Conservation (phyloP, 1,139 yeast species). For the Suhomyces guaymorum region DNA sequence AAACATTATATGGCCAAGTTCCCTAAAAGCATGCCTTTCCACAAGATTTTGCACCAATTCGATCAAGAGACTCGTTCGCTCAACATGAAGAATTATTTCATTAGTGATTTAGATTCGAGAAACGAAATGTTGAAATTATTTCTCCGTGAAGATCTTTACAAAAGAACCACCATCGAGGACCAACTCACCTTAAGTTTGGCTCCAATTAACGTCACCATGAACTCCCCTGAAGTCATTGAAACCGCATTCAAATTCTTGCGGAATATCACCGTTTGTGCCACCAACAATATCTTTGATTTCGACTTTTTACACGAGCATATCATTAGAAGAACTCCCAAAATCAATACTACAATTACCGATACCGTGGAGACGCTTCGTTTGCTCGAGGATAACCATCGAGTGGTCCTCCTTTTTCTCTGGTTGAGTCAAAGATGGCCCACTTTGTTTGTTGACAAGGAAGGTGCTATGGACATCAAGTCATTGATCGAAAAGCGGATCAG, state of each 20-base stretch:
- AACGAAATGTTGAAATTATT: conserved; percentile 48
- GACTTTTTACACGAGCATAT: conserved; percentile 36
- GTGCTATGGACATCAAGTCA: conserved; percentile 68
- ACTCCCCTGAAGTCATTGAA: conserved; percentile 28
- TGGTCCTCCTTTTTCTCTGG: conserved; percentile 78
- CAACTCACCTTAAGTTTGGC: conserved; percentile 60
- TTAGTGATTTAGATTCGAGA: conserved; percentile 49
- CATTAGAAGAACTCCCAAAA: conserved; percentile 25
- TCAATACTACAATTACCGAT: conserved; percentile 22
- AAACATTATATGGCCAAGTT: conserved; percentile 56
- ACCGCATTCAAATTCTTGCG: conserved; percentile 36
- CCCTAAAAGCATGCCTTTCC: conserved; percentile 47
- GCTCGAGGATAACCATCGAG: conserved; percentile 71
- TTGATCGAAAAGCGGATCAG: conserved; percentile 66
- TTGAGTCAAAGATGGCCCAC: conserved; percentile 84
- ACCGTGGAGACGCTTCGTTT: conserved; percentile 42
- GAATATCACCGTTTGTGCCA: conserved; percentile 38
- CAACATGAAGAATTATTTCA: conserved; percentile 31
- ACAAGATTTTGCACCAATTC: conserved; percentile 49
- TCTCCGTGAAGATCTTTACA: conserved; percentile 30
- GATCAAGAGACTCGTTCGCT: conserved; percentile 33
- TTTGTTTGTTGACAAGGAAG: conserved; percentile 71
- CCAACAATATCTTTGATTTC: conserved; percentile 47
- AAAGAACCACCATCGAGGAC: conserved; percentile 44
- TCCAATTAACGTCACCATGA: conserved; percentile 45